phyloP scores from a whole-genome alignment of 1,284 basidiomycete genomes.

The Cutaneotrichosporon sp. region DNA sequence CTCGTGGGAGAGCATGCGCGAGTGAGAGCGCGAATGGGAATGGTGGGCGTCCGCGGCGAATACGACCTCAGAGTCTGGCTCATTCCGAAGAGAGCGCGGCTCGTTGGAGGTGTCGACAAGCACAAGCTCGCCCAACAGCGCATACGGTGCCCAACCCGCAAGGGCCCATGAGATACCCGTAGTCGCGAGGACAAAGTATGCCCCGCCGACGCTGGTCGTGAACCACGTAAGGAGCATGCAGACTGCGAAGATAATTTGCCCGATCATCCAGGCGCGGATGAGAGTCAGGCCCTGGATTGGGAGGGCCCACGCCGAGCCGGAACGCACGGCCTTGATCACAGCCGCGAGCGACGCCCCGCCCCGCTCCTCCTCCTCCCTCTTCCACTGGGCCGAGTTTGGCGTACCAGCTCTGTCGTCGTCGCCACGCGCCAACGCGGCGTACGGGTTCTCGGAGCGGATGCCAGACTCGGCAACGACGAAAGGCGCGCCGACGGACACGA shows the following conservation, averaged over 20 bases:
- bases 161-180: conserved; percentile 58
- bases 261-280: conserved; percentile 44
- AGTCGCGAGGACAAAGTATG: conserved; percentile 55
- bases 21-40: conserved; percentile 9
- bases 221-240: conserved; percentile 54
- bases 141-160: conserved; percentile 48
- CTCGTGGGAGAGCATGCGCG: conserved; percentile 14
- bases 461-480: conserved; percentile 60
- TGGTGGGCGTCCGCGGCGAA: conserved; percentile 14
- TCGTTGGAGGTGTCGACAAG: conserved; percentile 37
- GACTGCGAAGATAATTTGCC: conserved; percentile 49
- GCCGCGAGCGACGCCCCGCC: conserved; percentile 16
- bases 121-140: conserved; percentile 52
- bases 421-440: background rate
- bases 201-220: conserved; percentile 49
- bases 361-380: conserved; percentile 17
- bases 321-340: conserved; percentile 24
- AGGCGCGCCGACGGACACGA: conserved; percentile 70
- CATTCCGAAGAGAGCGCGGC: conserved; percentile 7
- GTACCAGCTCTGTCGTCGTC: conserved; percentile 2
- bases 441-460: conserved; percentile 27
- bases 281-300: conserved; percentile 50
- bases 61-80: conserved; percentile 11
- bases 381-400: conserved; percentile 28
- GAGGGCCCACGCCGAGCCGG: conserved; percentile 32